Evolutionary conservation across 1,284 basidiomycete species (phyloP), one percentile per base, ranked within the genome.

Genomic region (Microbotryomycetes sp.): DNA sequence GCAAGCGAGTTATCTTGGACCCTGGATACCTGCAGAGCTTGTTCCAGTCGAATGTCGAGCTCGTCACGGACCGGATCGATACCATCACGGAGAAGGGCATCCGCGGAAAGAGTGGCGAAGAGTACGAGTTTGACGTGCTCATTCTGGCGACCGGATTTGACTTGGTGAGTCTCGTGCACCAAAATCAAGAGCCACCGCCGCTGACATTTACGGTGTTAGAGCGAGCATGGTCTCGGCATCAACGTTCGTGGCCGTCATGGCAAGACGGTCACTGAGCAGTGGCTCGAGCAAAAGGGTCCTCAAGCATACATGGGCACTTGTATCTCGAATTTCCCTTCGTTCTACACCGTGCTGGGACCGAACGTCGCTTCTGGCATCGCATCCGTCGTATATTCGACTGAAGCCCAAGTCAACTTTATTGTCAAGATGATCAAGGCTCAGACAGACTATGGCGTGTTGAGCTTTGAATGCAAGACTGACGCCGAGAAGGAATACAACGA

Each of bases 121-220:
- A 64, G 52, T 41, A 61, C 49, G 52, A 55, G 21, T 31, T 60
- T 21, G 65, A 67, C 48, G 62, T 67, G n/a, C 56, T 67, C 15
- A 57, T 64, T 24, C 56, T 67, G 4, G 65, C 55, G 27, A 67
- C 59, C 45, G 65, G 65, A 31, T 67, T 67, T 31, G 50, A 67
- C 52, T n/a, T 65, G 21, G 59, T 60, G 30, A 23, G 59, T 51
- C n/a, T 18, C 7, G 16, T 29, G 15, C 16, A 1, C 24, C 15
- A 27, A 16, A 18, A n/a, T 18, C 18, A 16, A 26, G 18, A 15
- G 26, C 46, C 3, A 45, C 24, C n/a, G 21, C 16, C 21, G 4
- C 21, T n/a, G 29, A 3, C 49, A 15, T 15, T 23, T 5, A 35
- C 26, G n/a, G 15, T 18, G n/a, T 7, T 56, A 62, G 59, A 45